Conservation (phyloP, 2,329 filamentous ascomycete species). For the Talaromyces sp. region DNA sequence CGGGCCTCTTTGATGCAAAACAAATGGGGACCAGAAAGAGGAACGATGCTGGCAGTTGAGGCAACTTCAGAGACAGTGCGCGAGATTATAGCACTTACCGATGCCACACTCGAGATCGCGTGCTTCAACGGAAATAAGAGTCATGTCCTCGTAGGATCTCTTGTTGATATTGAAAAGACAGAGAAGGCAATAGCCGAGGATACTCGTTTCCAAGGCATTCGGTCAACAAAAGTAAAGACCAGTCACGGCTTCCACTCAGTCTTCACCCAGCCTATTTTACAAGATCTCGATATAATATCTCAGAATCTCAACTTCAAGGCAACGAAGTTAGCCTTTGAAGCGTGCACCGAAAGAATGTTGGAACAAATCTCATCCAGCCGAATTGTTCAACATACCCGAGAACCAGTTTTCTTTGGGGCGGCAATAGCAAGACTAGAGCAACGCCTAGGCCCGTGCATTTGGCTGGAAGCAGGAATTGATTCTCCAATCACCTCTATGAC, state of each 20-base stretch:
- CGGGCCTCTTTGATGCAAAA: slow-evolving; percentile 28
- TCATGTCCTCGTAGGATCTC: slow-evolving; percentile 18
- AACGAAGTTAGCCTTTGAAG: not conserved
- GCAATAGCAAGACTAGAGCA: slow-evolving; percentile 1
- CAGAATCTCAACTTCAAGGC: not conserved
- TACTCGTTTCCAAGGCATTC: not conserved
- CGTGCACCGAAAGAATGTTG: not conserved
- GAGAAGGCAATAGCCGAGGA: not conserved
- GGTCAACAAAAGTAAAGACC: not conserved
- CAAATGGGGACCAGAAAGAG: slow-evolving; percentile 26
- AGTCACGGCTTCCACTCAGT: slow-evolving; percentile 8
- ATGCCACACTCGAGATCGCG: slow-evolving; percentile 21
- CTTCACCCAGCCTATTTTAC: slow-evolving; percentile 3
- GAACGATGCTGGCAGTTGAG: slow-evolving; percentile 29
- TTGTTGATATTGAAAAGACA: slow-evolving; percentile 9
- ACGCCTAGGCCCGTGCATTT: slow-evolving; percentile 5
- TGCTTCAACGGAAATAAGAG: slow-evolving; percentile 19
- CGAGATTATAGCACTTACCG: slow-evolving; percentile 7
- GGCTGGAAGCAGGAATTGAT: slow-evolving; percentile 5
- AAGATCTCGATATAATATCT: not conserved
- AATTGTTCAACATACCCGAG: slow-evolving; percentile 4
- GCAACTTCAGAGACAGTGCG: slow-evolving; percentile 10
- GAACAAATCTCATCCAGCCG: not conserved
- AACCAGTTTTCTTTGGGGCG: slow-evolving; percentile 3
- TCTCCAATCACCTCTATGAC: slow-evolving; percentile 4